Evolutionary conservation across 495 filamentous ascomycete species (phyloP).

Genomic region (Penicillium riverlandense): DNA sequence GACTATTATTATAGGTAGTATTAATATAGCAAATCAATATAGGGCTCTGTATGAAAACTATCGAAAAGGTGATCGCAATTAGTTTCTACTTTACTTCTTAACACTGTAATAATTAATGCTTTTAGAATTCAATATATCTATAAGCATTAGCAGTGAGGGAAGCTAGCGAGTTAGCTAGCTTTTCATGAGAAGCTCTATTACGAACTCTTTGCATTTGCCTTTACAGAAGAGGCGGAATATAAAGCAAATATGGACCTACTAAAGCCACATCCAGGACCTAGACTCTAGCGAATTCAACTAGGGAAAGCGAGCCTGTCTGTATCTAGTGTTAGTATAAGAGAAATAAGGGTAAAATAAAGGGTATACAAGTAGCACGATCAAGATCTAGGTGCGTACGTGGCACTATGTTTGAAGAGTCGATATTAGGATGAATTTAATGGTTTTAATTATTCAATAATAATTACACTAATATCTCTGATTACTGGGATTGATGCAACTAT

Average conservation of each 20-base stretch:
- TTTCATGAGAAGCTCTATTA: conserved; percentile 1
- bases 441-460: not conserved
- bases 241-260: not conserved
- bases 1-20: conserved; percentile 21
- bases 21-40: conserved; percentile 18
- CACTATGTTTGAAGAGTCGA: conserved; percentile 1
- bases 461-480: not conserved
- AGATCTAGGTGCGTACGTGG: not conserved
- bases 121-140: conserved; percentile 1
- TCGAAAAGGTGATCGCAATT: conserved; percentile 3
- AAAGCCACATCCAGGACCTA: not conserved
- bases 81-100: conserved; percentile 16
- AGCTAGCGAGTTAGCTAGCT: not conserved
- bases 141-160: not conserved
- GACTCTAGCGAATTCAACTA: conserved; percentile 1
- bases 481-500: not conserved
- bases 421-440: not conserved
- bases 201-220: not conserved
- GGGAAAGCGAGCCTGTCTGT: not conserved
- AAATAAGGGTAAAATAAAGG: not conserved
- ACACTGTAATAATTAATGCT: conserved; percentile 10
- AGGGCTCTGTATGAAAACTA: conserved; percentile 13
- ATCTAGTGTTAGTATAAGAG: conserved; percentile 3
- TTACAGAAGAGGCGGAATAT: too few species aligned
- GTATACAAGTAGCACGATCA: not conserved